A percentile compares a stretch with the other conserved stretches of the same genome.
These are phyloP conservation scores for Penicillium argentinense DNA, from an alignment of 495 filamentous ascomycete species.

Conservation along the genomic window DNA sequence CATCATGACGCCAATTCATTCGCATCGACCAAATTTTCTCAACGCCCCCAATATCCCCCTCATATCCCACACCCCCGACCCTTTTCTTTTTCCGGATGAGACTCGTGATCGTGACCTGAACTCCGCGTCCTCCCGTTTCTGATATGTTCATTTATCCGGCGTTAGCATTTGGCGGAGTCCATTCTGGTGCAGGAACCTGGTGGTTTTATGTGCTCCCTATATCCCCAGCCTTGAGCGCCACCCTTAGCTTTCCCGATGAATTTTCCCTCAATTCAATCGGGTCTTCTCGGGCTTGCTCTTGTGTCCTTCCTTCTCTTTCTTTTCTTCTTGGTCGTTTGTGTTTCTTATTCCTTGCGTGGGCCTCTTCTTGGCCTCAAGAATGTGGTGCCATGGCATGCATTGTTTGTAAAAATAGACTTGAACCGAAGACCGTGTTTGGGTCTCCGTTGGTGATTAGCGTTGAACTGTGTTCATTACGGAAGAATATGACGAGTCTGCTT, in stretches of 20 bases:
- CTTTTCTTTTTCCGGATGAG: constrained; percentile 23
- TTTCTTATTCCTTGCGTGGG: constrained; percentile 7
- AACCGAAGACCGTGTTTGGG: constrained; percentile 25
- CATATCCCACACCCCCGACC: neutral
- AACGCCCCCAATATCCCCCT: neutral
- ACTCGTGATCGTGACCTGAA: constrained; percentile 26
- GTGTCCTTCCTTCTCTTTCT: constrained; percentile 14
- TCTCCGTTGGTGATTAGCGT: constrained; percentile 45
- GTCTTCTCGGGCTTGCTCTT: constrained; percentile 12
- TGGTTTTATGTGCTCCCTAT: constrained; percentile 26
- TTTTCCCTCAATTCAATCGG: constrained; percentile 6
- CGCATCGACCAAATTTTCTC: constrained; percentile 15
- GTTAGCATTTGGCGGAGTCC: constrained; percentile 36
- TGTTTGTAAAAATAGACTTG: constrained; percentile 49
- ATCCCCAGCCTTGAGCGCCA: constrained; percentile 19
- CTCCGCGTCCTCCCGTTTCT: constrained; percentile 26
- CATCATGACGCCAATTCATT: constrained; percentile 24
- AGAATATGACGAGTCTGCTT: constrained; percentile 43
- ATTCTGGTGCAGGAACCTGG: constrained; percentile 26
- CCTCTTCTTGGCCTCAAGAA: constrained; percentile 13
- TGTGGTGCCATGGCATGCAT: constrained; percentile 29
- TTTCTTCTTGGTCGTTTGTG: constrained; percentile 16
- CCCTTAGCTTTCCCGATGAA: constrained; percentile 1
- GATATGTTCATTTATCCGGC: constrained; percentile 32
- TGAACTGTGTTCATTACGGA: constrained; percentile 38